phyloP scores from a whole-genome alignment of 2,329 filamentous ascomycete genomes.

The Leptographium radiaticola region DNA sequence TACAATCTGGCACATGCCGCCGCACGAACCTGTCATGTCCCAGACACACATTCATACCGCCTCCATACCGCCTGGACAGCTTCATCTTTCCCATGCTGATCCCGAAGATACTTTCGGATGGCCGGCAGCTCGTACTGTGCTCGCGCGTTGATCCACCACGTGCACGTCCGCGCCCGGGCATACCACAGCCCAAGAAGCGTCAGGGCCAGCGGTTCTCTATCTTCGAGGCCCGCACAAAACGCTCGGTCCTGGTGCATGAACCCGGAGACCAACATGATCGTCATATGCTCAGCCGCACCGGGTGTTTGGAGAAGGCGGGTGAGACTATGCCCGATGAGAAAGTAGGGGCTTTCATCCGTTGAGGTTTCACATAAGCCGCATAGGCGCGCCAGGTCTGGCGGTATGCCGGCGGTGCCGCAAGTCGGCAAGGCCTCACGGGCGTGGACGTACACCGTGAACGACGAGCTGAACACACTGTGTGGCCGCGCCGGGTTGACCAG shows the following conservation, averaged over 20 bases:
- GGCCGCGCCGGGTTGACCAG: conserved; percentile 21
- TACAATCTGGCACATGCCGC: no score
- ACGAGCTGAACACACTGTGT: conserved; percentile 21
- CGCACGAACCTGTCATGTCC: background rate
- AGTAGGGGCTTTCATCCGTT: conserved; percentile 2
- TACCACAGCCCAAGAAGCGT: conserved; percentile 7
- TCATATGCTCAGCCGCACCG: background rate
- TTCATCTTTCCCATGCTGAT: background rate
- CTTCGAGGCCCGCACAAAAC: background rate
- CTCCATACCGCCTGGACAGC: background rate
- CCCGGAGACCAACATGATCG: background rate
- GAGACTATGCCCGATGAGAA: conserved; percentile 5
- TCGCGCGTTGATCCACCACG: conserved; percentile 10
- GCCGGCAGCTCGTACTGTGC: conserved; percentile 6
- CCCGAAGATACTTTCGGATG: conserved; percentile 6
- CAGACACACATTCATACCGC: background rate
- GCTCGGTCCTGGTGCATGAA: background rate
- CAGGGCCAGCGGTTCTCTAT: conserved; percentile 7
- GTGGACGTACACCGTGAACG: conserved; percentile 11
- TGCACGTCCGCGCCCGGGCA: background rate
- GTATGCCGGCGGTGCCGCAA: background rate
- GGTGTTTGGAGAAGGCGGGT: background rate
- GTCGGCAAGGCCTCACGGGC: background rate
- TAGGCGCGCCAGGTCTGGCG: conserved; percentile 9
- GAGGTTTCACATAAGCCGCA: conserved; percentile 13